phyloP scores from a whole-genome alignment of 116 monocot species.

The Cymodocea nodosa region DNA sequence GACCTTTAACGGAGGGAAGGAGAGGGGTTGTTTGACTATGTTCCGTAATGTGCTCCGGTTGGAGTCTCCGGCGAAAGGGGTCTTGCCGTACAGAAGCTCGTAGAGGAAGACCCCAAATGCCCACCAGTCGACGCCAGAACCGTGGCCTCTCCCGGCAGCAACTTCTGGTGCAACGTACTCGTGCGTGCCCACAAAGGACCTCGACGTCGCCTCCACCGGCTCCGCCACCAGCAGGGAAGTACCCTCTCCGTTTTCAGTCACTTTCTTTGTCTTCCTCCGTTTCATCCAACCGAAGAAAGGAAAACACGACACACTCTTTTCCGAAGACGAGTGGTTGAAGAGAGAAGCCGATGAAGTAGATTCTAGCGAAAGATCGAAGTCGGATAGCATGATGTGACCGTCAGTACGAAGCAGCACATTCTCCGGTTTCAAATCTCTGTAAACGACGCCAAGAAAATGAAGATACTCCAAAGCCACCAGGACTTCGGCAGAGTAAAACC shows the following conservation, averaged over 20 bases:
- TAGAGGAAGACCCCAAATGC: slow-evolving; percentile 79
- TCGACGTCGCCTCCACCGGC: slow-evolving; percentile 53
- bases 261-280: background rate
- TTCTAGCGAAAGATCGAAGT: slow-evolving; percentile 88
- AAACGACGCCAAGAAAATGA: slow-evolving; percentile 85
- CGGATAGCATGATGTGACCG: slow-evolving; percentile 96
- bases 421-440: slow-evolving; percentile 91
- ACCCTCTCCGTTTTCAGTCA: background rate
- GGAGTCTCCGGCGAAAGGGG: slow-evolving; percentile 62
- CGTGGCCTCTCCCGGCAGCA: slow-evolving; percentile 39
- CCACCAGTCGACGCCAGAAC: slow-evolving; percentile 88
- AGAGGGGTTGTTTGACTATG: slow-evolving; percentile 32
- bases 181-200: slow-evolving; percentile 89
- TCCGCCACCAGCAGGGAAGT: slow-evolving; percentile 39
- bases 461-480: slow-evolving; percentile 83
- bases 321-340: background rate
- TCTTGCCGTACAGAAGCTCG: slow-evolving; percentile 71
- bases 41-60: slow-evolving; percentile 62
- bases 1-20: slow-evolving; percentile 33
- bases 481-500: slow-evolving; percentile 88
- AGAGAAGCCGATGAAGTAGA: slow-evolving; percentile 31
- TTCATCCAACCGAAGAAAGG: background rate
- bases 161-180: slow-evolving; percentile 86
- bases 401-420: slow-evolving; percentile 80
- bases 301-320: slow-evolving; percentile 27